phyloP scores from a whole-genome alignment of 2,329 filamentous ascomycete species.

The Verticillium longisporum region DNA sequence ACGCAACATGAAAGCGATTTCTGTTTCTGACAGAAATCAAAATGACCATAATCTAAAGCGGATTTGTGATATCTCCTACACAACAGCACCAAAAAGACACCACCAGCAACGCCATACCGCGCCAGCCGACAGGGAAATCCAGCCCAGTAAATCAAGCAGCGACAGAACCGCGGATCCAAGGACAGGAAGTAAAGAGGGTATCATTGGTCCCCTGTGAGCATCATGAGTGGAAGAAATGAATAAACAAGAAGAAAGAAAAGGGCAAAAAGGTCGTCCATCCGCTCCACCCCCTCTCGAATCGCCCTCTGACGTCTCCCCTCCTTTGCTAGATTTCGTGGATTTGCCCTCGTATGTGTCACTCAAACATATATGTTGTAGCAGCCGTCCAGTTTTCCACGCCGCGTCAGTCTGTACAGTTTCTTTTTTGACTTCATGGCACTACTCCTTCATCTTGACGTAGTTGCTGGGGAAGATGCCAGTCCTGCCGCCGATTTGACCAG shows the following conservation, averaged over 20 bases:
- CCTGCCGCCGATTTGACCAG: conserved; percentile 74
- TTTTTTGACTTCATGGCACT: neutral
- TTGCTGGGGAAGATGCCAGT: conserved; percentile 92
- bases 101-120: neutral
- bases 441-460: conserved; percentile 61
- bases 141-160: neutral
- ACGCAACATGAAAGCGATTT: too few relatives aligned
- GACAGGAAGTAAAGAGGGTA: neutral
- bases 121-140: neutral
- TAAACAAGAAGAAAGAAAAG: neutral
- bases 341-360: neutral
- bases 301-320: neutral
- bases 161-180: neutral
- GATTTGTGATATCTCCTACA: neutral
- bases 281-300: neutral
- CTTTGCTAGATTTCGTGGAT: neutral
- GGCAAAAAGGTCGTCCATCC: neutral
- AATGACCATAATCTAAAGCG: neutral
- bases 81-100: neutral
- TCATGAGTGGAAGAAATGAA: neutral
- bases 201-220: neutral
- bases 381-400: neutral
- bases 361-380: neutral
- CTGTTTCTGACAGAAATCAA: neutral
- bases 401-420: neutral